phyloP scores from a whole-genome alignment of 495 filamentous ascomycete genomes.

The Penicillium dipodomyicola region DNA sequence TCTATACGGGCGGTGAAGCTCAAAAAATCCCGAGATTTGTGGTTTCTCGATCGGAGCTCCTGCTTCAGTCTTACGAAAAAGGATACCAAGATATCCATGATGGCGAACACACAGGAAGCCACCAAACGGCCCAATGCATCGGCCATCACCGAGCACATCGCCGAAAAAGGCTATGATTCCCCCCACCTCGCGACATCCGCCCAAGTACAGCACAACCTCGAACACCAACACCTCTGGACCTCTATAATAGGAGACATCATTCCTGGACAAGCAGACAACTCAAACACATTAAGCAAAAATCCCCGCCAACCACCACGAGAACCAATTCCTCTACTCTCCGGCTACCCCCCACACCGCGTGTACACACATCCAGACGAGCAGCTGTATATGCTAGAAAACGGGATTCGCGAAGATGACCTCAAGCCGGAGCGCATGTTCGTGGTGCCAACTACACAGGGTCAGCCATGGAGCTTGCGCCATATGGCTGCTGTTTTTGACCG shows the following conservation, averaged over 20 bases:
- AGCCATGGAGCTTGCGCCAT: constrained; percentile 74
- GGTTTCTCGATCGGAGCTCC: not conserved
- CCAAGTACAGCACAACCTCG: constrained; percentile 75
- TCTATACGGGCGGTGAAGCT: constrained; percentile 21
- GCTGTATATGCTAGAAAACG: constrained; percentile 65
- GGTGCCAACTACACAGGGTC: constrained; percentile 74
- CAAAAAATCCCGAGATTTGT: constrained; percentile 6
- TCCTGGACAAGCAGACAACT: constrained; percentile 47
- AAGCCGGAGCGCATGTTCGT: constrained; percentile 75
- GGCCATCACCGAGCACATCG: constrained; percentile 36
- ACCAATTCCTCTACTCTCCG: constrained; percentile 66
- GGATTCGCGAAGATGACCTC: constrained; percentile 46
- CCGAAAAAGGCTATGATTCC: constrained; percentile 22
- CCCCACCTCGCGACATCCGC: constrained; percentile 54
- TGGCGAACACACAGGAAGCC: constrained; percentile 13
- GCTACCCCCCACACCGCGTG: constrained; percentile 79
- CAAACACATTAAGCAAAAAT: constrained; percentile 13
- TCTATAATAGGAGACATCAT: constrained; percentile 42
- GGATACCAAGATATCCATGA: constrained; percentile 4
- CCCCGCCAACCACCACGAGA: constrained; percentile 15
- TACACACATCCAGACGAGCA: constrained; percentile 96
- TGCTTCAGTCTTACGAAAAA: not conserved
- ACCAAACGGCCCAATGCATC: constrained; percentile 22
- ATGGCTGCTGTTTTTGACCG: constrained; percentile 82
- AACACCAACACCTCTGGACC: constrained; percentile 86